Percentiles rank a stretch among this genome's conserved stretches.
Evolutionary conservation across 768 basidiomycete genomes (phyloP).

Genomic region (Strobilomyces echinocephalus): DNA sequence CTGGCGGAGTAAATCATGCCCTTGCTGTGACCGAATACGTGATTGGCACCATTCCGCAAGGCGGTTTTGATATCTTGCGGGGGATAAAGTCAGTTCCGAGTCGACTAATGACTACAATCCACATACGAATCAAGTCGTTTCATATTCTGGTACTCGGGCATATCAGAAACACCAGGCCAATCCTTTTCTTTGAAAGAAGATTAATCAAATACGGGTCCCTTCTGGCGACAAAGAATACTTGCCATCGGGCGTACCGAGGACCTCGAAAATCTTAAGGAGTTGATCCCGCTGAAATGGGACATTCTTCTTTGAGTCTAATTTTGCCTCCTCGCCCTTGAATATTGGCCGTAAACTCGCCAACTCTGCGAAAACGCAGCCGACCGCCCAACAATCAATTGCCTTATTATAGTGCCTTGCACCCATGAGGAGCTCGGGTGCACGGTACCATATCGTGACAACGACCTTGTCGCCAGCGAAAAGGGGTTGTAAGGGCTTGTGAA

Average conservation of each 20-base stretch:
- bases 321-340: conserved; percentile 99
- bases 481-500: conserved; percentile 87
- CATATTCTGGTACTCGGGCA: conserved; percentile 87
- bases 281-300: conserved; percentile 97
- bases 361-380: conserved; percentile 97
- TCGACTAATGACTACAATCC: background rate
- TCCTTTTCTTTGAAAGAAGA: conserved; percentile 55
- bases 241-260: conserved; percentile 87
- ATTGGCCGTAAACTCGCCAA: conserved; percentile 90
- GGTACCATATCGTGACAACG: conserved; percentile 99
- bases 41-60: conserved; percentile 71
- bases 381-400: conserved; percentile 95
- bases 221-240: background rate
- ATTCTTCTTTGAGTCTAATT: conserved; percentile 94
- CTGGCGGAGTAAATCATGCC: conserved; percentile 78
- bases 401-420: conserved; percentile 98
- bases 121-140: conserved; percentile 70
- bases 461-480: conserved; percentile 95
- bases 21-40: conserved; percentile 55
- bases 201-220: conserved; percentile 1
- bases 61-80: conserved; percentile 52
- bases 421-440: conserved; percentile 91
- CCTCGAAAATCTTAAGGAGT: conserved; percentile 91
- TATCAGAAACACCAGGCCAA: conserved; percentile 81
- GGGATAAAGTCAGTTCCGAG: conserved; percentile 11